Base-by-base conservation (phyloP, 257 asterid species). In the Knoxia roxburghii region DNA sequence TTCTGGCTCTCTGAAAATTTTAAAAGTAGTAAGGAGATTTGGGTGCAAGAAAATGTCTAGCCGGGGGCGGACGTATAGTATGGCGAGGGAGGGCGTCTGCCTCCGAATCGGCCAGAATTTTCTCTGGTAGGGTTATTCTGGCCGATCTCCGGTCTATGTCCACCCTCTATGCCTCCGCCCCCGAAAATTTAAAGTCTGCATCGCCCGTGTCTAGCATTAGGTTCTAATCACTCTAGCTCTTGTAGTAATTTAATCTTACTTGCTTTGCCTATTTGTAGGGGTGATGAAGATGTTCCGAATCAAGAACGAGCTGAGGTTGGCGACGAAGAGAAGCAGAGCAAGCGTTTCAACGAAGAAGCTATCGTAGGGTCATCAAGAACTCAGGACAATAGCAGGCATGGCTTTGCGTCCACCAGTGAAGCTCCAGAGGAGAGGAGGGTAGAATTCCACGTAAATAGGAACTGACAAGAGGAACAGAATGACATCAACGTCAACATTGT, bases 271-370 rank as follows among this genome's bases (percentile, higher is more conserved):
- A 11, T 54, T 70, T 69, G 72, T 76, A 86, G 95, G 86, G 82
- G 82, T 23, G 89, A 85, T 59, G 84, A 82, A 62, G 73, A 83
- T 65, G 77, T n/a, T n/a, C n/a, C 12, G 43, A 78, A 75, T 20
- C 67, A 78, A 58, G 69, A 68, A 54, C 60, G 53, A 3, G 74
- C 71, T 23, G 89, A 83, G 78, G 86, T 77, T 70, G 89, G 72
- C 17, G 87, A 78, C 14, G 90, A 80, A 76, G 87, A 68, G 75
- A 80, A 63, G 69, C 83, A 70, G 64, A 83, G 79, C 78, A 87
- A 78, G 78, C 85, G 32, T 17, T 56, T 68, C 1, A 90, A 82
- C 54, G 93, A 85, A 82, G 94, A 81, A 71, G 79, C 77, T 6
- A 83, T 75, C 2, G 1, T 5, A 4, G 78, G 65, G 35, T 79